Evolutionary conservation across 2,329 filamentous ascomycete species (phyloP), one percentile per base, ranked within the genome.

Genomic region (Arthrobotrys sinensis): DNA sequence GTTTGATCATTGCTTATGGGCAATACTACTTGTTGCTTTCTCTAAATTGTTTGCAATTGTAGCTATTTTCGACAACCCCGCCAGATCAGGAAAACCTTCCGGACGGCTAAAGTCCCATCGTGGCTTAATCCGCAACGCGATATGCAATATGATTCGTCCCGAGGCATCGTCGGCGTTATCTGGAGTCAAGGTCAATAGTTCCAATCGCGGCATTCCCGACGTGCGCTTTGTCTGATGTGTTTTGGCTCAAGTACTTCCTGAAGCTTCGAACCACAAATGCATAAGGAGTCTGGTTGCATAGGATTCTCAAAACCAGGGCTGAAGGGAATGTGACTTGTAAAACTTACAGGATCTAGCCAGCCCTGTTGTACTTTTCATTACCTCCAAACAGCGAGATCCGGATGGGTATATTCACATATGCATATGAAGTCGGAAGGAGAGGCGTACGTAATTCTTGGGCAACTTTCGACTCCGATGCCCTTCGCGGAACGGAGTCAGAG

Each of bases 101-200:
- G 70, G 34, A 65, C 38, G 57, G 67, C 34, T 70, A 63, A 62
- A 64, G 19, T 60, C 21, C 36, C 57, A 68, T 40, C 46, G 55
- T 76, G 72, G 64, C 53, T 69, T 65, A 52, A 34, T 60, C 48
- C 65, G 72, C 65, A 69, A 76, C 38, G 48, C 65, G 72, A 76
- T 64, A 46, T 16, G 14, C 16, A 60, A 24, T 14, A 40, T 69
- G 57, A 52, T 76, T 52, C 55, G 57, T 65, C 10, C 52, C 14
- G 34, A n/a, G 34, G 28, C 28, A 12, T 36, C 36, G 8, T 10
- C 36, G 10, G n/a, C 10, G 28, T 3, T 53, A 14, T 16, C 50
- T 28, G 19, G 7, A 21, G 19, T 11, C 2, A 24, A 21, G 19
- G 45, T 24, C 19, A 12, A 48, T 24, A 12, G 19, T 7, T 48